phyloP scores from a whole-genome alignment of 441 rosid genomes.

The Erodium trifolium region DNA sequence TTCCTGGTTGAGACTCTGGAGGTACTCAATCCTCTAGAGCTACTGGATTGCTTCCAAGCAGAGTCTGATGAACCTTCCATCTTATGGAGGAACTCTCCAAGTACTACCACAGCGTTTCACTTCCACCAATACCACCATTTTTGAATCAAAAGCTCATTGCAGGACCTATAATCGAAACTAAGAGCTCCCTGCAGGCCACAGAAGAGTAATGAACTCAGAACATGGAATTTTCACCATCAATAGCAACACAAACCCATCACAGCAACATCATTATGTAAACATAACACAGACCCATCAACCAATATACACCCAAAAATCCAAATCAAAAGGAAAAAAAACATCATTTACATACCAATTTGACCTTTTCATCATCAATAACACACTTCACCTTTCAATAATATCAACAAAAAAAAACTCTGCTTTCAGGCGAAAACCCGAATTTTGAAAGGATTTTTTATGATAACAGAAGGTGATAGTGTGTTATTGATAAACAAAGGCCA shows the following conservation, averaged over 20 bases:
- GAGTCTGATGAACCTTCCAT: conserved; percentile 85
- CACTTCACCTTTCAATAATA: background rate
- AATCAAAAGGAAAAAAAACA: background rate
- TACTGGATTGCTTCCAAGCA: conserved; percentile 48
- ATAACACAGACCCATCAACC: background rate
- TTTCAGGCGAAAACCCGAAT: too few relatives aligned
- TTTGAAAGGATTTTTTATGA: too few relatives aligned
- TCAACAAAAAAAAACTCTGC: background rate
- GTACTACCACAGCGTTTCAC: conserved; percentile 29
- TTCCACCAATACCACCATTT: conserved; percentile 34
- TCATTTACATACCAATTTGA: background rate
- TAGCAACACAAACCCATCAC: too few relatives aligned
- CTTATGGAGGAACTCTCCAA: conserved; percentile 33
- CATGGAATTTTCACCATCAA: conserved; percentile 11
- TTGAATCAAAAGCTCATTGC: conserved; percentile 42
- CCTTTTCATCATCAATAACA: background rate
- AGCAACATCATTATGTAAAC: background rate
- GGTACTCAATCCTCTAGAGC: conserved; percentile 49
- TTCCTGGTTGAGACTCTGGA: conserved; percentile 27
- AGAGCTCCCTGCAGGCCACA: conserved; percentile 19
- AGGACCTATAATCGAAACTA: conserved; percentile 18
- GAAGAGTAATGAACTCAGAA: conserved; percentile 18
- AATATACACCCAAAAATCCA: background rate
- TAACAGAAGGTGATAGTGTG: too few relatives aligned
- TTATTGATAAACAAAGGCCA: too few relatives aligned